These are phyloP conservation scores for Ophiosphaerella herpotricha DNA, from an alignment of 2,329 filamentous ascomycete genomes.

Conservation along the genomic window DNA sequence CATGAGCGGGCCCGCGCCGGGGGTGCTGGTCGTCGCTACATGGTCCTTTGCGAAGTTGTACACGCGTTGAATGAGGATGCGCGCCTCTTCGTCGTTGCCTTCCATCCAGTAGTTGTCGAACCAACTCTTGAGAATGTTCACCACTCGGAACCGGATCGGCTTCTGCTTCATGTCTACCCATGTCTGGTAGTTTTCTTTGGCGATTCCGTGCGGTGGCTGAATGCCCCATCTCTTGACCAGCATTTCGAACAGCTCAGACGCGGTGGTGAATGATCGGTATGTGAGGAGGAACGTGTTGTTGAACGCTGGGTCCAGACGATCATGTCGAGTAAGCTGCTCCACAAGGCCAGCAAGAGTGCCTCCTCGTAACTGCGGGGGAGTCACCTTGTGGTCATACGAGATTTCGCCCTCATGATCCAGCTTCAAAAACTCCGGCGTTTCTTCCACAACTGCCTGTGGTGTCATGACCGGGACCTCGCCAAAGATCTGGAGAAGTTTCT, in stretches of 20 bases:
- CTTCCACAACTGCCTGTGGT: slow-evolving; percentile 63
- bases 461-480: slow-evolving; percentile 56
- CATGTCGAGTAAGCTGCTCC: slow-evolving; percentile 92
- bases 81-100: slow-evolving; percentile 80
- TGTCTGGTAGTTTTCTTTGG: slow-evolving; percentile 73
- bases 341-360: slow-evolving; percentile 88
- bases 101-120: slow-evolving; percentile 99
- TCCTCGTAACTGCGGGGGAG: slow-evolving; percentile 78
- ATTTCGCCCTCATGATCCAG: slow-evolving; percentile 89
- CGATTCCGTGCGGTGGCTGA: slow-evolving; percentile 84
- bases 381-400: slow-evolving; percentile 82
- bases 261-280: slow-evolving; percentile 92
- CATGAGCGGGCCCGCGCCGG: slow-evolving; percentile 83
- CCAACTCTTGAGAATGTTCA: slow-evolving; percentile 98
- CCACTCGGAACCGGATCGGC: slow-evolving; percentile 90
- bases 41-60: slow-evolving; percentile 90
- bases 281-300: slow-evolving; percentile 98
- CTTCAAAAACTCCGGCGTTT: slow-evolving; percentile 80
- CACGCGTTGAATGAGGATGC: slow-evolving; percentile 83
- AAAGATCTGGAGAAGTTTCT: slow-evolving; percentile 51
- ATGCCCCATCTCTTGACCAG: slow-evolving; percentile 90
- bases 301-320: slow-evolving; percentile 92
- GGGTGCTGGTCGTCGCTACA: slow-evolving; percentile 90
- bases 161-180: slow-evolving; percentile 97
- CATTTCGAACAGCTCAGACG: slow-evolving; percentile 88